Conservation (phyloP, 805 yeast genomes). For the Kazachstania taianensis region DNA sequence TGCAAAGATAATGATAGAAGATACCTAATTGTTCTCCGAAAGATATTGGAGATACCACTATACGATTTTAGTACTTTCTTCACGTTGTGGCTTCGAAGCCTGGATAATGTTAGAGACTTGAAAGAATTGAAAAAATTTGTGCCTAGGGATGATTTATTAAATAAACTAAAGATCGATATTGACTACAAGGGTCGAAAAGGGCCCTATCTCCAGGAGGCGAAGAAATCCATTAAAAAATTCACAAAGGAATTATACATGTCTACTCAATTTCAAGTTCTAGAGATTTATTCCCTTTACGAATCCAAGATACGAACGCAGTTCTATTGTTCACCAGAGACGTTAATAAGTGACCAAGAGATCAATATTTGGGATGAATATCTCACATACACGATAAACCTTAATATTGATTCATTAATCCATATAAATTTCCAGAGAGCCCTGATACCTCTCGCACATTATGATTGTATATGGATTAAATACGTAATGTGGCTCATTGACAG, state of each 20-base stretch:
- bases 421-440: slow-evolving; percentile 28
- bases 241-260: slow-evolving; percentile 26
- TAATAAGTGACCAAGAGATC: slow-evolving; percentile 18
- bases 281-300: slow-evolving; percentile 24
- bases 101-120: slow-evolving; percentile 23
- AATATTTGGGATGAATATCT: slow-evolving; percentile 23
- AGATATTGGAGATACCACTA: slow-evolving; percentile 24
- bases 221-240: slow-evolving; percentile 21
- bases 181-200: slow-evolving; percentile 22
- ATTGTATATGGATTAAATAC: slow-evolving; percentile 25
- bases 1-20: slow-evolving; percentile 12
- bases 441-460: slow-evolving; percentile 24
- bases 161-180: slow-evolving; percentile 18
- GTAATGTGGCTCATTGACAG: slow-evolving; percentile 22
- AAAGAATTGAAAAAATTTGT: slow-evolving; percentile 18
- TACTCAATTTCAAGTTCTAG: slow-evolving; percentile 24
- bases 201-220: slow-evolving; percentile 28
- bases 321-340: slow-evolving; percentile 21
- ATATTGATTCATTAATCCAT: slow-evolving; percentile 14
- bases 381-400: slow-evolving; percentile 18
- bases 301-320: slow-evolving; percentile 20
- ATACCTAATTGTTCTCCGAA: slow-evolving; percentile 22
- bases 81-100: slow-evolving; percentile 23
- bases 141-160: slow-evolving; percentile 17
- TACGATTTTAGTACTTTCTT: slow-evolving; percentile 26